phyloP scores from a whole-genome alignment of 371 early-diverging fungal genomes.

The Modicella reniformis region DNA sequence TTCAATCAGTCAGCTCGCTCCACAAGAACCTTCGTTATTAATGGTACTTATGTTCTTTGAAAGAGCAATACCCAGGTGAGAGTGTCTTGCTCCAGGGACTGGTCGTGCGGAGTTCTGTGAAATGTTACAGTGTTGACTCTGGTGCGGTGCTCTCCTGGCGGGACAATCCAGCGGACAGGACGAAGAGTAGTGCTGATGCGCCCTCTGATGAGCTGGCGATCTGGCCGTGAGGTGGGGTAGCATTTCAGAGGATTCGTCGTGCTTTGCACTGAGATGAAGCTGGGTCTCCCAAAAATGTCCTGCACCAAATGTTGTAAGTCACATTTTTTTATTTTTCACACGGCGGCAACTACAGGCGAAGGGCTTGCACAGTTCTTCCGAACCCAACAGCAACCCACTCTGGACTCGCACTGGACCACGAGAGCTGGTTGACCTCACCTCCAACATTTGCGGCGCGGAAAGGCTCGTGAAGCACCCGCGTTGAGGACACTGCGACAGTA shows the following conservation, averaged over 20 bases:
- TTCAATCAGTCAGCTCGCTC: too few relatives aligned
- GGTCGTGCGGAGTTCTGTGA: neutral
- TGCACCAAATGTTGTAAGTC: too few relatives aligned
- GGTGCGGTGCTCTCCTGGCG: conserved; percentile 27
- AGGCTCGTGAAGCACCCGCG: conserved; percentile 68
- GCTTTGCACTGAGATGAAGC: too few relatives aligned
- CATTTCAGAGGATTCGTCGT: conserved; percentile 18
- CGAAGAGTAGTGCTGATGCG: conserved; percentile 35
- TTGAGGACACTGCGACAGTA: conserved; percentile 36
- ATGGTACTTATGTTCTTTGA: too few relatives aligned
- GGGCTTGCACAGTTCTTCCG: conserved; percentile 73
- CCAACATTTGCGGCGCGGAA: conserved; percentile 75
- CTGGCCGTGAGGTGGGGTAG: conserved; percentile 36
- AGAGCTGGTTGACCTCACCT: conserved; percentile 75
- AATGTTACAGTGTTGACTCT: conserved; percentile 17
- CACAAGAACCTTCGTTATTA: too few relatives aligned
- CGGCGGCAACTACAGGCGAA: conserved; percentile 54
- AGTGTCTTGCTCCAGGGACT: neutral
- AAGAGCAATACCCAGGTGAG: conserved; percentile 27
- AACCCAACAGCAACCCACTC: conserved; percentile 84
- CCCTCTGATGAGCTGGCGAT: conserved; percentile 24
- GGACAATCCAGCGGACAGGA: conserved; percentile 45
- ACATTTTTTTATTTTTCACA: neutral
- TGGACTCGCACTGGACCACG: conserved; percentile 74
- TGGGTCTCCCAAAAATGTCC: too few relatives aligned